Evolutionary conservation across 306 rosid genomes (phyloP), one percentile per base, ranked within the genome.

Genomic region (Gastrolobium villosum): DNA sequence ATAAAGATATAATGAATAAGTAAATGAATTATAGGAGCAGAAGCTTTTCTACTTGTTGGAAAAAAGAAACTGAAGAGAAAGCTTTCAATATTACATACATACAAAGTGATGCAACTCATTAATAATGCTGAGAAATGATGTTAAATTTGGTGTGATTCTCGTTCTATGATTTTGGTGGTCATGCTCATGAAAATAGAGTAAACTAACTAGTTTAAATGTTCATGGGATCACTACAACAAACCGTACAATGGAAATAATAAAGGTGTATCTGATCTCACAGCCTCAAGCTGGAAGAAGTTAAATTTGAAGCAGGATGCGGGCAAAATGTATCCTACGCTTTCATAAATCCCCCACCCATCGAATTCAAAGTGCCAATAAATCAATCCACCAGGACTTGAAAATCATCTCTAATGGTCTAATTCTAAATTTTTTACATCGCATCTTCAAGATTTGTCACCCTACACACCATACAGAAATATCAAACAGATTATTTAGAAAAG

Each of bases 341-440:
- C 80, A 49, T 54, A 52, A 67, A 73, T 71, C 70, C 67, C 45
- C 79, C 49, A 62, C 46, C 52, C 67, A 31, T 49, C 35, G n/a
- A 78, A 55, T 82, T 68, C 63, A 45, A 67, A 68, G 55, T 10
- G 83, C 76, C 65, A 45, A 56, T 49, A 70, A 20, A 9, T 46
- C 70, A 48, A 60, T 67, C 76, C 7, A 41, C 37, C 44, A 14
- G 60, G 54, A 55, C 37, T 14, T 45, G 20, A 46, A 45, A 80
- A 69, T 39, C 11, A 60, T 60, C 26, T 14, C 37, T 15, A 10
- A 68, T 56, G 40, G 53, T 36, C 53, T 31, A 54, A 20, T 63
- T 78, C 35, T 37, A 48, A n/a, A 30, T 54, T 30, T 74, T 30
- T 50, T 48, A 50, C 31, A 40, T 20, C 3, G 6, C 81, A 4